phyloP scores from a whole-genome alignment of 78 protist species.

The Dictyostelium firmibasis region DNA sequence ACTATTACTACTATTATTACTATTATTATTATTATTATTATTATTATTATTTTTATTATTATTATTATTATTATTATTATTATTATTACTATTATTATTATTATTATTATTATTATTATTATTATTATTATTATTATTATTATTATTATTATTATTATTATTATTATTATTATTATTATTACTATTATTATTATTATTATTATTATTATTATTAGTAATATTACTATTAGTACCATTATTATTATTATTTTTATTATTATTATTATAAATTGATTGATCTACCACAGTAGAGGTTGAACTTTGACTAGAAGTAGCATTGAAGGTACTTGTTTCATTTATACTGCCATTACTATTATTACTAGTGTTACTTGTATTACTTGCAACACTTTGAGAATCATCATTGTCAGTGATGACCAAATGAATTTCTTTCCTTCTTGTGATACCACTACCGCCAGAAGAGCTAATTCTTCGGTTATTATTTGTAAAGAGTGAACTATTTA shows the following conservation, averaged over 20 bases:
- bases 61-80: not conserved
- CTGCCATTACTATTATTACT: constrained; percentile 2
- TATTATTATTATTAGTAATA: not conserved
- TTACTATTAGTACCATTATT: not conserved
- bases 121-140: not conserved
- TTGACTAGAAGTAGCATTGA: not conserved
- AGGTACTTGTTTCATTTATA: not conserved
- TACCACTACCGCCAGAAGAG: not conserved
- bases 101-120: not conserved
- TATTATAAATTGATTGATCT: not conserved
- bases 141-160: not conserved
- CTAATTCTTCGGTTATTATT: not conserved
- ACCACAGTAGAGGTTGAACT: not conserved
- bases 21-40: not conserved
- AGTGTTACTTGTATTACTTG: not conserved
- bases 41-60: not conserved
- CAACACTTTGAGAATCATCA: not conserved
- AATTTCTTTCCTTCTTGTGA: not conserved
- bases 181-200: not conserved
- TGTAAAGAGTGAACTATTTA: not conserved
- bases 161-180: not conserved
- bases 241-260: not conserved
- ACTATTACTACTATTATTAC: not conserved
- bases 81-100: not conserved
- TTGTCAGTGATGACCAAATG: not conserved